Percentiles rank a stretch among this genome's conserved stretches.
phyloP scores from a whole-genome alignment of 1,139 yeast species.

The Taphrina communis region DNA sequence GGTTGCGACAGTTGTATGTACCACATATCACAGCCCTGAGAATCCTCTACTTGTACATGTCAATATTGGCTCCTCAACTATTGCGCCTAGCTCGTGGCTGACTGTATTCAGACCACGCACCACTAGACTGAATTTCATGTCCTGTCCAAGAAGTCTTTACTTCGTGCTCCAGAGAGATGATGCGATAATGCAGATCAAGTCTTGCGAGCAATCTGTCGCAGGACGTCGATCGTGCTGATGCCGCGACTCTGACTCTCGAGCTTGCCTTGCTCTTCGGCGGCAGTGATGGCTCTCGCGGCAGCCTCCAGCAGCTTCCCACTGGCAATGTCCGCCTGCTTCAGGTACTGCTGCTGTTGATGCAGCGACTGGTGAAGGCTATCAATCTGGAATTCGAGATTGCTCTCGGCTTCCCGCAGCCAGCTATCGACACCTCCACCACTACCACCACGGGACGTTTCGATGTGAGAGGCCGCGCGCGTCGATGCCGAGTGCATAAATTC shows the following conservation, averaged over 20 bases:
- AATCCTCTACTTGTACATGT: not conserved
- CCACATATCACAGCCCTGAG: no score
- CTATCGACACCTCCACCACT: not conserved
- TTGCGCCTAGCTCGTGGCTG: not conserved
- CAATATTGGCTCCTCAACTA: not conserved
- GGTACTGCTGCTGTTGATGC: slow-evolving; percentile 41
- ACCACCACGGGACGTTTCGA: not conserved
- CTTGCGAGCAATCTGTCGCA: slow-evolving; percentile 23
- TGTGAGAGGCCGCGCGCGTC: slow-evolving; percentile 28
- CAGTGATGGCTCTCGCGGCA: slow-evolving; percentile 42
- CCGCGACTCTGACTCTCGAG: slow-evolving; percentile 43
- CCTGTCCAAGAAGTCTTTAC: no score
- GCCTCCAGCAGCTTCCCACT: slow-evolving; percentile 42
- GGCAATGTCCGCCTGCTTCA: slow-evolving; percentile 41
- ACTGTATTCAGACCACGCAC: no score
- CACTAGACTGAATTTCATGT: no score
- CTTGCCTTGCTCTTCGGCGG: slow-evolving; percentile 39
- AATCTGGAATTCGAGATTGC: slow-evolving; percentile 43
- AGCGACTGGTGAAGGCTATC: slow-evolving; percentile 44
- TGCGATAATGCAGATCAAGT: not conserved
- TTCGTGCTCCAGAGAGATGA: no score
- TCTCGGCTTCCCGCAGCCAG: slow-evolving; percentile 37
- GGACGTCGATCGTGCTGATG: slow-evolving; percentile 44
- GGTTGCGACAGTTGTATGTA: no score
- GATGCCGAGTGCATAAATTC: slow-evolving; percentile 40